phyloP scores from a whole-genome alignment of 2,329 filamentous ascomycete genomes.

The Mycogone perniciosa region DNA sequence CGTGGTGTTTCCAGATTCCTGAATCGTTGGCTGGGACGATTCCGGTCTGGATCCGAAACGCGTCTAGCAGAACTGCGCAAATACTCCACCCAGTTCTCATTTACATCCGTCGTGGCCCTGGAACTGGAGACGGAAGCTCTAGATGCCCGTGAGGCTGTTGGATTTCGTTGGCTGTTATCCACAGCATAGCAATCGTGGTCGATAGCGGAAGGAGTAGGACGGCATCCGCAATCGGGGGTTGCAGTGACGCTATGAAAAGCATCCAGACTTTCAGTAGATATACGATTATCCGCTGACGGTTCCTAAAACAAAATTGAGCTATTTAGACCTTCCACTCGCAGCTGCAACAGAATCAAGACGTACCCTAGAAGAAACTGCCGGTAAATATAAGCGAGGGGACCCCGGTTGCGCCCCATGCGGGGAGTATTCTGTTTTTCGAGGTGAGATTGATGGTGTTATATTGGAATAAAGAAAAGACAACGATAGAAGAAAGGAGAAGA shows the following conservation, averaged over 20 bases:
- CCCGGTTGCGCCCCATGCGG: slow-evolving; percentile 2
- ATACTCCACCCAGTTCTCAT: too few relatives aligned
- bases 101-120: neutral
- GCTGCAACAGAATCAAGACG: neutral
- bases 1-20: too few relatives aligned
- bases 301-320: neutral
- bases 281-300: neutral
- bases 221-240: neutral
- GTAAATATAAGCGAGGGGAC: neutral
- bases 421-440: neutral
- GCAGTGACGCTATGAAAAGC: neutral
- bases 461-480: too few relatives aligned
- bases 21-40: too few relatives aligned
- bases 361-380: neutral
- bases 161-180: neutral
- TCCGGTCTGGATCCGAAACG: too few relatives aligned
- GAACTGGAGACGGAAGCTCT: neutral
- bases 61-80: too few relatives aligned
- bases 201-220: neutral
- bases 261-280: neutral
- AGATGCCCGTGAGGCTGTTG: too few relatives aligned
- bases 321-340: neutral
- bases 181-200: neutral
- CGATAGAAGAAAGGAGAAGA: neutral
- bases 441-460: neutral